Base-by-base conservation (phyloP, 2,329 filamentous ascomycete species). In the Microcera coccophila region DNA sequence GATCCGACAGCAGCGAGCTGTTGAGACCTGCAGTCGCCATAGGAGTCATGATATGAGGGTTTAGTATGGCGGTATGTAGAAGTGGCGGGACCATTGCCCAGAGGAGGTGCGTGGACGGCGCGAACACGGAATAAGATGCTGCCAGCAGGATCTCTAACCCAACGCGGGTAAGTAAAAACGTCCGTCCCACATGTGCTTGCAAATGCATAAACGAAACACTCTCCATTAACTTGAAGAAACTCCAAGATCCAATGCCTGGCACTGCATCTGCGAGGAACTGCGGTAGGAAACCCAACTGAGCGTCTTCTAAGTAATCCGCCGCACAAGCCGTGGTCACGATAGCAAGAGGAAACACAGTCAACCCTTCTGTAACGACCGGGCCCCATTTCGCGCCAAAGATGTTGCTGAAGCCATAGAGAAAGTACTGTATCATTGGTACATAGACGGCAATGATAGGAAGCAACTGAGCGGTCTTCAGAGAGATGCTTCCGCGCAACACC, bases 381-480 rank as follows among this genome's bases (percentile, higher is more conserved):
- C 91, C 93, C 59, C 78, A 78, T 7, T 75, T 69, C 14, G 83
- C 81, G 1, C 87, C 87, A 16, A 95, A 67, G 8, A 66, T 55
- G 4, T 71, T 73, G 64, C 87, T 94, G 60, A 78, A 71, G 41
- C 74, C 70, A 59, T 84, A 85, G n/a, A 93, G 65, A 35, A 82
- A 74, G 59, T 78, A 85, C 61, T 96, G 89, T 14, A 85, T 64
- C 8, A 79, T 71, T 1, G 90, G 90, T 18, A 87, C 79, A 68
- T 82, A 90, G 46, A 85, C 76, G 4, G 89, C 87, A 32, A 93
- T 67, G 8, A 94, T 66, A 3, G 90, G 86, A 5, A 93, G 70
- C 48, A 85, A 68, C 39, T 72, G 54, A 58, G 68, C 56, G 44
- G 77, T 63, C 62, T 73, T 63, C 60, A 76, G 28, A 60, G 72